Evolutionary conservation across 257 asterid genomes (phyloP).

Genomic region (Solanum lycopersicoides): DNA sequence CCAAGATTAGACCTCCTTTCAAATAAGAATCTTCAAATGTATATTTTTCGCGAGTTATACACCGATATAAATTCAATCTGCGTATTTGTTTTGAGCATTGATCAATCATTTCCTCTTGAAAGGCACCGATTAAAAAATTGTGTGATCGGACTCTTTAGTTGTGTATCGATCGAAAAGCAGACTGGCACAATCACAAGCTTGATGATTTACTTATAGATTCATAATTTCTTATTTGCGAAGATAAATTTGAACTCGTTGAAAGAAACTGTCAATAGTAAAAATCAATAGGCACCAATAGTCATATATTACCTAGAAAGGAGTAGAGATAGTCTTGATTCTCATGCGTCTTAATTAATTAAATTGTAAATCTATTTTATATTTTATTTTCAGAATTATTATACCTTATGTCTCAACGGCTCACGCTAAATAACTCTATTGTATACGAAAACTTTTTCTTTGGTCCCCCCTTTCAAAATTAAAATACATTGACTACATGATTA

Average conservation of each 20-base stretch:
- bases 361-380: no score
- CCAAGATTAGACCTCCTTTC: no score
- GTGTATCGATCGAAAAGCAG: not conserved
- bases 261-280: no score
- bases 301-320: not conserved
- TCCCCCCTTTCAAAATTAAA: not conserved
- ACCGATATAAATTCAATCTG: not conserved
- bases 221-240: not conserved
- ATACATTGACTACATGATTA: not conserved
- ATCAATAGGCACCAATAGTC: not conserved
- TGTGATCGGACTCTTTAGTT: not conserved
- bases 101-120: not conserved
- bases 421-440: no score
- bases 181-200: accelerated
- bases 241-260: not conserved
- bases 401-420: no score
- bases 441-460: no score
- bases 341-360: no score
- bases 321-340: not conserved
- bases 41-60: not conserved
- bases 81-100: not conserved
- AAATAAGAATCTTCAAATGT: not conserved
- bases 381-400: no score
- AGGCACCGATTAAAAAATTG: not conserved
- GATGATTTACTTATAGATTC: not conserved